Base-by-base conservation (phyloP, 2,329 filamentous ascomycete species). In the Myriosclerotinia duriaeana region DNA sequence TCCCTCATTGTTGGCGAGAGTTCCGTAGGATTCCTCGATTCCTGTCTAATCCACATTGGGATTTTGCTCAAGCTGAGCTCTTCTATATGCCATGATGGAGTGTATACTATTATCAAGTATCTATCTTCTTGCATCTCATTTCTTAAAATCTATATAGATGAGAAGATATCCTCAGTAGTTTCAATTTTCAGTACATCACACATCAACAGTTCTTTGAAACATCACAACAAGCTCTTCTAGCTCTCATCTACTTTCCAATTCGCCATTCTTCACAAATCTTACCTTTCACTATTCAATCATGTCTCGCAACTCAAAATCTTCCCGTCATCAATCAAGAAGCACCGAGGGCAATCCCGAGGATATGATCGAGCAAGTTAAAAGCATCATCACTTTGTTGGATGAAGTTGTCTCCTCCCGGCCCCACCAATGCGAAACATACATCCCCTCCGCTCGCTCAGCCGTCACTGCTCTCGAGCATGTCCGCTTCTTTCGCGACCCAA, bases 401-500 rank as follows among this genome's bases (percentile, higher is more conserved):
- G 70, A 71, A 53, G 70, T 75, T n/a, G 66, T 72, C 34, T 62
- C 69, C 14, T 69, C 69, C 22, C 68, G 69, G 22, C 65, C 73
- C 53, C 63, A 70, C 14, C 69, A 76, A 63, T 77, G 76, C 72
- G 72, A 74, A 65, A 68, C 69, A 11, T 76, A 72, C 67, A 72
- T 77, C n/a, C 76, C 77, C 67, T 74, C 78, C 59, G 79, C 78
- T 42, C 74, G 78, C 56, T 76, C 77, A 17, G 77, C 78, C 36
- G 77, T 79, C 46, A 69, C 72, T 44, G 77, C 79, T 46, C 71
- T 81, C 22, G 77, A 80, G 44, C 69, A 72, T 9, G 75, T 78
- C 26, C 74, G 72, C 12, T 79, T 79, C 68, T 78, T 80, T 71
- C 72, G 75, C 38, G 74, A 78, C 61, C 59, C 74, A 14, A 67